These are phyloP conservation scores for Candida saitoana DNA, from an alignment of 805 yeast genomes.

Conservation along the genomic window DNA sequence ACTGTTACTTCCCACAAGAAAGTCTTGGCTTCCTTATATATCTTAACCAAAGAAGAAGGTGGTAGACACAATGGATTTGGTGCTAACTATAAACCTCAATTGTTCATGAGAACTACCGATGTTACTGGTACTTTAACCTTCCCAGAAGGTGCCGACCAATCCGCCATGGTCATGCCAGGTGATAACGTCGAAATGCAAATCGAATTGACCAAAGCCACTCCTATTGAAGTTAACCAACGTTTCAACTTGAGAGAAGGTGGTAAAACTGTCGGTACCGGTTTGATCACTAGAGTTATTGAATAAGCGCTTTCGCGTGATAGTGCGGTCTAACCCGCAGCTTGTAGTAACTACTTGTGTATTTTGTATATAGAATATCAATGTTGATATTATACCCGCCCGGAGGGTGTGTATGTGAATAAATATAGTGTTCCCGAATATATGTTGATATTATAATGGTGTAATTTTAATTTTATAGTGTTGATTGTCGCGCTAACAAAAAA, in stretches of 20 bases:
- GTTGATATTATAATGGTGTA: constrained; percentile 1
- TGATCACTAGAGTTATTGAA: constrained; percentile 87
- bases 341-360: no score
- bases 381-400: no score
- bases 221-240: constrained; percentile 94
- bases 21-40: constrained; percentile 89
- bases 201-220: constrained; percentile 84
- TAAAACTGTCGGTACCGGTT: constrained; percentile 97
- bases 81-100: constrained; percentile 96
- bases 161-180: constrained; percentile 94
- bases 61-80: constrained; percentile 98
- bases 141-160: constrained; percentile 85
- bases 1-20: constrained; percentile 89
- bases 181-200: constrained; percentile 97
- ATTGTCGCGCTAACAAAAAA: no score
- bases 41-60: constrained; percentile 95
- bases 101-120: constrained; percentile 94
- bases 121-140: constrained; percentile 86
- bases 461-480: no score
- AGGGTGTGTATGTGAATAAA: no score
- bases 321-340: no score
- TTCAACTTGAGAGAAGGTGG: constrained; percentile 99
- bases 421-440: no score
- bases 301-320: no score
- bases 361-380: constrained; percentile 10